Evolutionary conservation across 139 green algal genomes (phyloP), one percentile per base, ranked within the genome.

Genomic region (Chlorella ohadii): DNA sequence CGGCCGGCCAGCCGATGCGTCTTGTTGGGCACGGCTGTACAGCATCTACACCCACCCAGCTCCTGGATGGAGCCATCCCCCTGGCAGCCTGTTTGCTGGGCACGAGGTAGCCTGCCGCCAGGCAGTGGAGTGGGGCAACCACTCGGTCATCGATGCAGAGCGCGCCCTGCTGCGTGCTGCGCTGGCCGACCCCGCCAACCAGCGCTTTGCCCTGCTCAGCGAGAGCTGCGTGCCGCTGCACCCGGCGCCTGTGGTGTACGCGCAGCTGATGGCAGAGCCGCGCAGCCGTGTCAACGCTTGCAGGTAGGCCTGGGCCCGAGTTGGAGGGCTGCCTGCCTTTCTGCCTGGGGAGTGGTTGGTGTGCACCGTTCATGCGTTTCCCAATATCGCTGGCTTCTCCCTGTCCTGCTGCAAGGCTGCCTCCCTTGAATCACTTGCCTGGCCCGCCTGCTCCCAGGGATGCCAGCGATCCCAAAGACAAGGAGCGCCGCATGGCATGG

Each of bases 171-270:
- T 93, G 57, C n/a, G 55, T 28, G 72, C 83, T 12, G 90, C 90
- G 25, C 72, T 93, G 56, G 3, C 38, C 63, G 88, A 93, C 41
- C 83, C 90, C 0, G n/a, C 76, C 23, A 91, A 91, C 38, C 38
- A 86, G 79, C 83, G 81, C 36, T 93, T 91, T 83, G 68, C 86
- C 57, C 85, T 93, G 79, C 75, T 88, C 25, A 70, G 67, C 31
- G 90, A 91, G 34, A 56, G 68, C 38, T 86, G 61, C 61, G 33
- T 89, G 20, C 88, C 90, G 20, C 83, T 93, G 36, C 87, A 90
- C 36, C 71, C 87, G 9, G 74, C 83, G 6, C 23, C 79, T 15
- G 38, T 75, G n/a, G 72, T 87, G 11, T 92, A 88, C 38, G 25
- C 74, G 39, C 83, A 88, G 57, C 65, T 91, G 15, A 85, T 89